Percentiles rank a stretch among this genome's conserved stretches.
Evolutionary conservation across 306 rosid species (phyloP).

Genomic region (Neltuma alba): DNA sequence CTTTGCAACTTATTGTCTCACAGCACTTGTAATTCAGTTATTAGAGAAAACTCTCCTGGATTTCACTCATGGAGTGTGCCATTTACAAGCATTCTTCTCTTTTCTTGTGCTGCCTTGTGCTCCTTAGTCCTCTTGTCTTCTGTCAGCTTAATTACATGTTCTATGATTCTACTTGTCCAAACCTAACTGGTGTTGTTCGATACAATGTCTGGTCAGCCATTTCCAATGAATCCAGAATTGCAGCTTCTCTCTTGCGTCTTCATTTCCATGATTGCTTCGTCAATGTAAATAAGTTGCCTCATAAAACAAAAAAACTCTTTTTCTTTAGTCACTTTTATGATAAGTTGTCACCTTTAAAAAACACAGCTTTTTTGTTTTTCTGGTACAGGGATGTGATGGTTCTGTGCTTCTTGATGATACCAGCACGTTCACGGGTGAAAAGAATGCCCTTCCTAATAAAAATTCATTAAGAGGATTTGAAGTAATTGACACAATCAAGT

Average conservation of each 20-base stretch:
- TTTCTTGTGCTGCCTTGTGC: constrained; percentile 51
- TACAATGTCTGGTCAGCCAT: constrained; percentile 64
- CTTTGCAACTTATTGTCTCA: constrained; percentile 29
- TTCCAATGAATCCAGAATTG: constrained; percentile 75
- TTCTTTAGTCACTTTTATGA: neutral
- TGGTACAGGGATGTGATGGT: constrained; percentile 80
- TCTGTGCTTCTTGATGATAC: constrained; percentile 83
- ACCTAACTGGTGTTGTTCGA: constrained; percentile 56
- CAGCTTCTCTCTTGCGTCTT: constrained; percentile 95
- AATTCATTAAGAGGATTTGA: constrained; percentile 82
- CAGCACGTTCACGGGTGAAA: constrained; percentile 71
- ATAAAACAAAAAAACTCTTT: neutral
- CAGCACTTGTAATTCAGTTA: constrained; percentile 23
- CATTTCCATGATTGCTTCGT: constrained; percentile 95
- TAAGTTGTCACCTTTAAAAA: neutral
- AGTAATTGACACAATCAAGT: constrained; percentile 77
- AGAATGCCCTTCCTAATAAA: constrained; percentile 65
- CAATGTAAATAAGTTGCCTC: constrained; percentile 46
- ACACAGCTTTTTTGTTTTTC: neutral
- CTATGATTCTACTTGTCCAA: constrained; percentile 72
- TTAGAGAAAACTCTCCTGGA: constrained; percentile 1
- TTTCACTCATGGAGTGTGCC: constrained; percentile 42
- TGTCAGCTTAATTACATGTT: constrained; percentile 73
- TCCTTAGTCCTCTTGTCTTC: constrained; percentile 50
- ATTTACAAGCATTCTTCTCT: constrained; percentile 35